Evolutionary conservation across 306 rosid species (phyloP), one percentile per base, ranked within the genome.

Genomic region (Boehmeria nivea): DNA sequence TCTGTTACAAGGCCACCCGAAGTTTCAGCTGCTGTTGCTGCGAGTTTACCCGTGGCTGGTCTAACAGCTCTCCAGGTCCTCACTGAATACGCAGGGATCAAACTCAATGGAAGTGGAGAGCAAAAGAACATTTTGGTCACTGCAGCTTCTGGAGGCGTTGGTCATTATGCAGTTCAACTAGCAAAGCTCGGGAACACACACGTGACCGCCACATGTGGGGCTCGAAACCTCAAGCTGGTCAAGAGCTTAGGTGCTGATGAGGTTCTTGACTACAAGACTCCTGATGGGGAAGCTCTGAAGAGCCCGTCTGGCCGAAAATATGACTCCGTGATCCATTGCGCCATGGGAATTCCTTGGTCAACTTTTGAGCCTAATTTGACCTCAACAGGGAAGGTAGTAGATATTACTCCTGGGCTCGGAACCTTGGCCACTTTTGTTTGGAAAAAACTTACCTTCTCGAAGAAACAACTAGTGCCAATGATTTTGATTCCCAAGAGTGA

Each of bases 121-220:
- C 67, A 48, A 49, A 71, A 75, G 21, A 89, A 89, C 74, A 45
- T 89, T 53, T 68, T 89, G 69, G 13, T 89, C 49, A 89, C 97
- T 12, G 97, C 94, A 12, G 94, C 95, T 44, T 89, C 85, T 1
- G 97, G 97, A 2, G 97, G 97, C 13, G 94, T 81, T 13, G 97
- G 95, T 7, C 94, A 78, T 43, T 83, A 85, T 13, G 94, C 89
- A 0, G 79, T 89, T 51, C 97, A 89, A 57, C 51, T 89, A 1
- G 89, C 97, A 17, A 89, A 89, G 81, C 84, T 89, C 0, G 87
- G 85, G 34, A 86, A 86, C 76, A 61, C 87, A 17, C 87, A 85
- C 4, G 95, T 88, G 48, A 88, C 95, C 0, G 86, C 95, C 61
- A 88, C 97, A 0, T 89, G 95, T 31, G 93, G 95, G 18, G 80